phyloP scores from a whole-genome alignment of 1,284 basidiomycete species.

The Leccinum proximum region DNA sequence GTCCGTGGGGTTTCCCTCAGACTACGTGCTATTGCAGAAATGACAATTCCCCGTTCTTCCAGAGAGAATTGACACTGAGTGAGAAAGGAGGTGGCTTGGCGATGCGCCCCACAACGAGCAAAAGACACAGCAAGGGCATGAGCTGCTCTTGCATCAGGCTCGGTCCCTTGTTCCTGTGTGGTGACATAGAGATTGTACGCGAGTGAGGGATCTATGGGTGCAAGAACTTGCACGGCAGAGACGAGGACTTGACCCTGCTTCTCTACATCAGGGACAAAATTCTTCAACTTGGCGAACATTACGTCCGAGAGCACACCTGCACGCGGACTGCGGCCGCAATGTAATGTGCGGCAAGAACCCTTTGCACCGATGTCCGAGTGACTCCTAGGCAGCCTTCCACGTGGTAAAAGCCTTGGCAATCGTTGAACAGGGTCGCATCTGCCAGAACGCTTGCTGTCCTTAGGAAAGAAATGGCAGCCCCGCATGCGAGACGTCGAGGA shows the following conservation, averaged over 20 bases:
- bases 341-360: slow-evolving; percentile 21
- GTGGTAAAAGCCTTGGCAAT: slow-evolving; percentile 23
- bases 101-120: slow-evolving; percentile 13
- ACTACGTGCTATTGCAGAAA: slow-evolving; percentile 21
- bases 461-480: slow-evolving; percentile 44
- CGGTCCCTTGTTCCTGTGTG: slow-evolving; percentile 2
- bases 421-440: slow-evolving; percentile 36
- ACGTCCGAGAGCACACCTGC: slow-evolving; percentile 10
- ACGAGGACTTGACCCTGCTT: slow-evolving; percentile 14
- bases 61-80: slow-evolving; percentile 12
- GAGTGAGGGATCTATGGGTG: slow-evolving; percentile 18
- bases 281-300: slow-evolving; percentile 14
- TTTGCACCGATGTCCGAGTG: slow-evolving; percentile 6
- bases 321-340: slow-evolving; percentile 21
- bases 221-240: slow-evolving; percentile 17
- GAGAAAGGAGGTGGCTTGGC: slow-evolving; percentile 17
- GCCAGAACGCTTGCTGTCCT: slow-evolving; percentile 37
- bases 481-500: slow-evolving; percentile 25
- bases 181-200: slow-evolving; percentile 18
- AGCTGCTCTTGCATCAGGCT: neutral
- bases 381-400: slow-evolving; percentile 7
- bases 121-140: slow-evolving; percentile 20
- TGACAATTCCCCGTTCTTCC: slow-evolving; percentile 16
- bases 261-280: slow-evolving; percentile 11
- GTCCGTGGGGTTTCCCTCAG: slow-evolving; percentile 17